Evolutionary conservation across 225 moss, liverwort and hornwort species (phyloP).

Genomic region (Rhytidiadelphus loreus): DNA sequence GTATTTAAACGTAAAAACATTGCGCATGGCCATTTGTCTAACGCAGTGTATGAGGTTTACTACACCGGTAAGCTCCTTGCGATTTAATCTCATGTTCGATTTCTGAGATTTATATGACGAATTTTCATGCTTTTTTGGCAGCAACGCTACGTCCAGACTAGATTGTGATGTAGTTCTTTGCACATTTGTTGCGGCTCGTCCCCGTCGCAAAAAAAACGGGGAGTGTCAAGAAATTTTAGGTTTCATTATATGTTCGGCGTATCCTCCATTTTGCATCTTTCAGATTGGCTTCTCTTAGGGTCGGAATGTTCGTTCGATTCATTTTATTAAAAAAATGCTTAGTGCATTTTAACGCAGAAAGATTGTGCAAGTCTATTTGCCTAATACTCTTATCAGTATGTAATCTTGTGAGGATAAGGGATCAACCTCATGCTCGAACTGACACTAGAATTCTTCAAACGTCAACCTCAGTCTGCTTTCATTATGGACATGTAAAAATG

Average conservation of each 20-base stretch:
- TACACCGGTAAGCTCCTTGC: not conserved
- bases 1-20: not conserved
- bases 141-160: not conserved
- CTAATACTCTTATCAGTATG: not conserved
- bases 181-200: not conserved
- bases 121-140: not conserved
- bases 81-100: not conserved
- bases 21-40: not conserved
- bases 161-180: not conserved
- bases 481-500: not conserved
- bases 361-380: not conserved
- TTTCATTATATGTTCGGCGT: not conserved
- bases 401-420: not conserved
- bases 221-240: not conserved
- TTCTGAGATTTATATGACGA: not conserved
- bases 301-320: not conserved
- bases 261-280: not conserved
- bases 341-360: not conserved
- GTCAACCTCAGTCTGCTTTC: not conserved
- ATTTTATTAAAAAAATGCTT: not conserved
- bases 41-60: not conserved
- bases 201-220: not conserved
- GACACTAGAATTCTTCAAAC: not conserved
- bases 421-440: not conserved
- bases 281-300: not conserved